Conservation (phyloP, 331 rosid species). For the Acacia pycnantha region DNA sequence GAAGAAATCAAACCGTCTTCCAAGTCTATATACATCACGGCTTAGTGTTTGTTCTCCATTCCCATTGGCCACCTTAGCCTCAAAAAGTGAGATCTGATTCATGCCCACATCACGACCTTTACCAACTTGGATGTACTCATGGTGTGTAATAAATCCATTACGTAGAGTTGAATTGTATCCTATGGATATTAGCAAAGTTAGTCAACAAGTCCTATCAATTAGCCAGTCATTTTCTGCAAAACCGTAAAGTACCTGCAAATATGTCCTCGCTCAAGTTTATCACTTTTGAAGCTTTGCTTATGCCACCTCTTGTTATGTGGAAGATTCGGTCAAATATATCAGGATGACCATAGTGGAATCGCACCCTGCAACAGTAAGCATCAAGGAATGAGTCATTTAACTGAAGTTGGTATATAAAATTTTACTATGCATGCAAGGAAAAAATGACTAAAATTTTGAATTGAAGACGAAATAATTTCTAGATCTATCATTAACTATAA, state of each 20-base stretch:
- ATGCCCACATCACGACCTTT: slow-evolving; percentile 98
- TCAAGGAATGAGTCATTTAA: background rate
- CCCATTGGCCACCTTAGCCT: slow-evolving; percentile 98
- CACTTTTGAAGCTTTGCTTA: slow-evolving; percentile 93
- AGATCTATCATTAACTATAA: background rate
- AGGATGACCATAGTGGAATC: slow-evolving; percentile 98
- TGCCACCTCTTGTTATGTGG: slow-evolving; percentile 99
- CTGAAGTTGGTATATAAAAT: slow-evolving; percentile 9
- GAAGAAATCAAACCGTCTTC: slow-evolving; percentile 67
- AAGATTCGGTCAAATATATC: slow-evolving; percentile 97
- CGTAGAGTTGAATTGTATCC: slow-evolving; percentile 93
- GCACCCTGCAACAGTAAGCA: slow-evolving; percentile 62
- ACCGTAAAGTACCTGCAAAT: slow-evolving; percentile 73
- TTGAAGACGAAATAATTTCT: background rate
- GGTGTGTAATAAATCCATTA: slow-evolving; percentile 87
- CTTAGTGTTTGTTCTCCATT: slow-evolving; percentile 98
- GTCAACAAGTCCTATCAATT: slow-evolving; percentile 22
- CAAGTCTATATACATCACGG: slow-evolving; percentile 96
- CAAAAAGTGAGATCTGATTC: slow-evolving; percentile 95
- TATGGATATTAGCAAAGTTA: slow-evolving; percentile 39
- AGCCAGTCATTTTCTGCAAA: slow-evolving; percentile 22
- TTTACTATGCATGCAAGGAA: background rate
- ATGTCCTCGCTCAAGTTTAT: slow-evolving; percentile 92
- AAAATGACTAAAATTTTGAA: background rate
- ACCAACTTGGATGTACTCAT: slow-evolving; percentile 98